A percentile compares a stretch with the other conserved stretches of the same genome.
These are phyloP conservation scores for Agrocybe praecox DNA, from an alignment of 768 basidiomycete genomes.

Conservation along the genomic window DNA sequence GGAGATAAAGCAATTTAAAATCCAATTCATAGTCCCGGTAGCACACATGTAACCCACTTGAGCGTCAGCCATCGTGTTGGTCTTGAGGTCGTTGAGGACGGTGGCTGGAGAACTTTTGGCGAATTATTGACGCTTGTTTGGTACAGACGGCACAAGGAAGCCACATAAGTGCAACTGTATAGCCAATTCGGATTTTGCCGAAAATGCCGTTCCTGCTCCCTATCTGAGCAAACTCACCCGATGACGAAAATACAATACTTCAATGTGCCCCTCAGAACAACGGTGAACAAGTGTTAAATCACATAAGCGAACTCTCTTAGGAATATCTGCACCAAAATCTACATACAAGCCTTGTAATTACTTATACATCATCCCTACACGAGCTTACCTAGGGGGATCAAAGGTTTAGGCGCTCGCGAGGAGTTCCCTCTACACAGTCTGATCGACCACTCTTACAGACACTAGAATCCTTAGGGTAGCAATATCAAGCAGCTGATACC, in stretches of 20 bases:
- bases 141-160: slow-evolving; percentile 26
- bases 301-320: no score
- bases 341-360: no score
- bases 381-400: no score
- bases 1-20: slow-evolving; percentile 15
- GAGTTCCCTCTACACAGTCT: no score
- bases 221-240: not conserved
- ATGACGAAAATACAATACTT: not conserved
- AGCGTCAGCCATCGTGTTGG: slow-evolving; percentile 57
- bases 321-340: no score
- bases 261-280: not conserved
- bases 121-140: slow-evolving; percentile 47
- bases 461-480: no score
- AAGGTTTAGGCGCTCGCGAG: no score
- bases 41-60: slow-evolving; percentile 41
- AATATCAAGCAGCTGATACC: no score
- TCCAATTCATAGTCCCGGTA: not conserved
- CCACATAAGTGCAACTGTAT: slow-evolving; percentile 45
- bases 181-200: slow-evolving; percentile 39
- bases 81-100: slow-evolving; percentile 45
- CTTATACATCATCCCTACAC: no score
- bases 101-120: slow-evolving; percentile 32
- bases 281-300: not conserved
- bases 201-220: not conserved
- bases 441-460: no score